Conservation (phyloP, 2,329 filamentous ascomycete genomes). For the Basipetospora sp. region DNA sequence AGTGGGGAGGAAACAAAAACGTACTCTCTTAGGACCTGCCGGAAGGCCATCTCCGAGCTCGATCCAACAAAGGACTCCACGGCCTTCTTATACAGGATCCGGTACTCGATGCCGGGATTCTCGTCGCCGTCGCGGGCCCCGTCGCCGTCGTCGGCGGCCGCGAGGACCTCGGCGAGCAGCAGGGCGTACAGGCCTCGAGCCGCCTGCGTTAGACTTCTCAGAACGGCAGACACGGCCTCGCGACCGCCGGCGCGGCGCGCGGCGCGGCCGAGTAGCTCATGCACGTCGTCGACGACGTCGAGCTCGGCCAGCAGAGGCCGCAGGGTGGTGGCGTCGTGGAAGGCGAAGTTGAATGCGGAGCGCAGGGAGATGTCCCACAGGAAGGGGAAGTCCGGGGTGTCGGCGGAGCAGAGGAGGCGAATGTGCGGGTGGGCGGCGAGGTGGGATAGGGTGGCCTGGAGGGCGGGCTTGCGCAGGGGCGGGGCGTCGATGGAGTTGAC, state of each 20-base stretch:
- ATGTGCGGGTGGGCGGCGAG: constrained; percentile 62
- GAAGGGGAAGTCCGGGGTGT: constrained; percentile 74
- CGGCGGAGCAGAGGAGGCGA: constrained; percentile 63
- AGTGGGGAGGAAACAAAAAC: constrained; percentile 15
- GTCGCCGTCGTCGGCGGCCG: constrained; percentile 31
- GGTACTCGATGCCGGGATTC: constrained; percentile 68
- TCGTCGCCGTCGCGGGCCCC: constrained; percentile 26
- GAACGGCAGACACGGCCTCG: constrained; percentile 80
- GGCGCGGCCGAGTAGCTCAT: constrained; percentile 70
- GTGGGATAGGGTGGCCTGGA: constrained; percentile 60
- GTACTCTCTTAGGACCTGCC: constrained; percentile 82
- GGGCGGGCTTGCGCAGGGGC: constrained; percentile 54
- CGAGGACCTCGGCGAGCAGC: constrained; percentile 70
- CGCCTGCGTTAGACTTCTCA: constrained; percentile 82
- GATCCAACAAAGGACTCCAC: constrained; percentile 86
- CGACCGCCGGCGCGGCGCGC: constrained; percentile 69
- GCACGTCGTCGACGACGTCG: constrained; percentile 79
- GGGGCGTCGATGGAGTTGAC: constrained; percentile 78
- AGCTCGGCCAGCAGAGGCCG: constrained; percentile 54
- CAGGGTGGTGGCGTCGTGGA: constrained; percentile 92
- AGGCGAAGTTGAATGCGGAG: constrained; percentile 70
- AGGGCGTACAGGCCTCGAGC: constrained; percentile 76
- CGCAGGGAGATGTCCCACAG: constrained; percentile 83
- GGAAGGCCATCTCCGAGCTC: constrained; percentile 87
- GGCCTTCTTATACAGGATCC: constrained; percentile 84